Evolutionary conservation across 306 rosid species (phyloP), one percentile per base, ranked within the genome.

Genomic region (Trifolium subterraneum): DNA sequence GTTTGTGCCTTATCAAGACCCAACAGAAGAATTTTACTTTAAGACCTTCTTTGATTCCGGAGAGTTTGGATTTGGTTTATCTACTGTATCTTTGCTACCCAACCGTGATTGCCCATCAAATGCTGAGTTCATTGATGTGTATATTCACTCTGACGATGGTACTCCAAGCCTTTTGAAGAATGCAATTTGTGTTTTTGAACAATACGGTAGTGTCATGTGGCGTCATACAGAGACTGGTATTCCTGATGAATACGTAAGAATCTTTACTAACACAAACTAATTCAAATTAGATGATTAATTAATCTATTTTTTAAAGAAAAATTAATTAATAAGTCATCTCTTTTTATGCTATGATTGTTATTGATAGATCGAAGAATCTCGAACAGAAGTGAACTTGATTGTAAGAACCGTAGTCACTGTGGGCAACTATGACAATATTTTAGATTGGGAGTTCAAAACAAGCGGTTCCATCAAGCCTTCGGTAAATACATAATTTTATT

Each of bases 1-100:
- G 33, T 83, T 83, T 7, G 87, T 83, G 44, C 87, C 87, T 2
- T 79, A 83, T 72, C 81, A 83, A 54, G 87, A 83, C 54, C 87
- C 87, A 18, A 41, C 79, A 2, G 87, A 79, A 2, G 87, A 83
- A 1, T 79, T 82, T 70, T 83, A 50, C 60, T 79, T 71, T 1
- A 83, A 79, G 73, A 79, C 84, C 0, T 79, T 79, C 47, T 83
- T 83, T 7, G 87, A 83, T n/a, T 67, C 79, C 0, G 87, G 87
- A 19, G 87, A 83, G 73, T 79, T 66, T 19, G 86, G 86, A 5
- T 83, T 83, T 10, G 86, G 86, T 39, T 76, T 48, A 1, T 83
- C 81, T 5, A 83, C 69, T 2, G 84, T 79, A 0, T 22, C 86
- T 3, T 39, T 83, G 81, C 42, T 38, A 6, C 79, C 78, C 4